These are phyloP conservation scores for Grigorovia yakushimaensis DNA, from an alignment of 805 yeast species.

Conservation along the genomic window DNA sequence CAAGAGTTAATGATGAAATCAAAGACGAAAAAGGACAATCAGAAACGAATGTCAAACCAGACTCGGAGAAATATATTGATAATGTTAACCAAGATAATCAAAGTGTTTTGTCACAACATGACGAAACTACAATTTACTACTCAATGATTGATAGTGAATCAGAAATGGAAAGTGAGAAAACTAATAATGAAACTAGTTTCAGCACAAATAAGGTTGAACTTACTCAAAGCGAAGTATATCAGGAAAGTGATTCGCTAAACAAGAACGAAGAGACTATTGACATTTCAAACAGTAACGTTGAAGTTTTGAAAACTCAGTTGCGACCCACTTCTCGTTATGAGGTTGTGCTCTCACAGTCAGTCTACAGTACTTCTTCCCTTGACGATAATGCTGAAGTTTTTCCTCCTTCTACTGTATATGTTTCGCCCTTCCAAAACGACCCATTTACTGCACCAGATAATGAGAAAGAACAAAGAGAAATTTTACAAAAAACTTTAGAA, in stretches of 20 bases:
- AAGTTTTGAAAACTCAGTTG: no score
- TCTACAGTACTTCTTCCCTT: slow-evolving; percentile 16
- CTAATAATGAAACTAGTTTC: neutral
- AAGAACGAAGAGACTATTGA: neutral
- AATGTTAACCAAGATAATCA: neutral
- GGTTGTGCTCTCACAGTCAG: slow-evolving; percentile 14
- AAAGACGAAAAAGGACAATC: neutral
- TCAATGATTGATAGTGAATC: neutral
- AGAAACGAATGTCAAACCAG: no score
- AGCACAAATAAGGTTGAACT: neutral
- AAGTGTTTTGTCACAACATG: neutral
- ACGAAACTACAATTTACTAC: neutral
- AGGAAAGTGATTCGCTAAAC: neutral
- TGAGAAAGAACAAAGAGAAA: neutral
- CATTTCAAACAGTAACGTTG: neutral
- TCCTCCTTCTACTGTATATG: slow-evolving; percentile 8
- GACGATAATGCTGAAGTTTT: slow-evolving; percentile 11
- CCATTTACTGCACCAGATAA: slow-evolving; percentile 9
- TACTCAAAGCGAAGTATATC: neutral
- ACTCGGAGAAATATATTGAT: no score
- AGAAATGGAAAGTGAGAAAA: neutral
- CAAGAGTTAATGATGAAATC: neutral
- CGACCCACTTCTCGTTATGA: slow-evolving; percentile 7
- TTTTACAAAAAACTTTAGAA: neutral
- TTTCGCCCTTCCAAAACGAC: slow-evolving; percentile 16